These are phyloP conservation scores for Hura crepitans DNA, from an alignment of 441 rosid genomes.

Conservation along the genomic window DNA sequence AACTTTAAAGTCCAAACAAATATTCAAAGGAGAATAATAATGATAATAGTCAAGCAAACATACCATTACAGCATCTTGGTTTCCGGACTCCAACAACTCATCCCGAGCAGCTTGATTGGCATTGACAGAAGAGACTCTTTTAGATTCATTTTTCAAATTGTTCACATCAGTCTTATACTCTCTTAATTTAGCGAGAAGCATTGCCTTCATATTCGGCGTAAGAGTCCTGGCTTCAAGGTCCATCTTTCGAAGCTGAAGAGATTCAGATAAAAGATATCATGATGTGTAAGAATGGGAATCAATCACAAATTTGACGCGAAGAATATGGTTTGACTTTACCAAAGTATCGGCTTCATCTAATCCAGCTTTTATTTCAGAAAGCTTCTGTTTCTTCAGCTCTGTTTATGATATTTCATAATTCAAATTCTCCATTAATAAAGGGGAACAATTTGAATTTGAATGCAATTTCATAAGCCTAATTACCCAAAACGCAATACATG, in stretches of 20 bases:
- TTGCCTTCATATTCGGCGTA: constrained; percentile 60
- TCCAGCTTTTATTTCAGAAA: constrained; percentile 57
- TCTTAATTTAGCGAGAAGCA: constrained; percentile 69
- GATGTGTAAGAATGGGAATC: constrained; percentile 2
- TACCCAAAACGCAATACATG: not conserved
- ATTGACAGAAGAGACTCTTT: constrained; percentile 50
- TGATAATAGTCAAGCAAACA: constrained; percentile 8
- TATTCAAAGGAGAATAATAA: not conserved
- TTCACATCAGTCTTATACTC: constrained; percentile 86
- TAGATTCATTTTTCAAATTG: constrained; percentile 72
- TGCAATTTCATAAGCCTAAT: no score
- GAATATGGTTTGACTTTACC: constrained; percentile 36
- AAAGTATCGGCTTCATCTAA: constrained; percentile 69
- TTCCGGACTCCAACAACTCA: constrained; percentile 73
- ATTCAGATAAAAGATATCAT: not conserved
- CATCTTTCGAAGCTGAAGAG: constrained; percentile 70
- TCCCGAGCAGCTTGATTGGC: constrained; percentile 59
- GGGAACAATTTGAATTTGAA: no score
- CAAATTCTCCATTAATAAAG: not conserved
- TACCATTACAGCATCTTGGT: constrained; percentile 69
- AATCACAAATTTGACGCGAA: not conserved
- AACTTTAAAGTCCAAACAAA: not conserved
- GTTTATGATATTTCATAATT: no score
- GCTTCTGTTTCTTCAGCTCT: constrained; percentile 80
- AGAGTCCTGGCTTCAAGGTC: constrained; percentile 87